A percentile compares a stretch with the other conserved stretches of the same genome.
Evolutionary conservation across 352 stramenopile genomes (phyloP).

Genomic region (Phytophthora kernoviae): DNA sequence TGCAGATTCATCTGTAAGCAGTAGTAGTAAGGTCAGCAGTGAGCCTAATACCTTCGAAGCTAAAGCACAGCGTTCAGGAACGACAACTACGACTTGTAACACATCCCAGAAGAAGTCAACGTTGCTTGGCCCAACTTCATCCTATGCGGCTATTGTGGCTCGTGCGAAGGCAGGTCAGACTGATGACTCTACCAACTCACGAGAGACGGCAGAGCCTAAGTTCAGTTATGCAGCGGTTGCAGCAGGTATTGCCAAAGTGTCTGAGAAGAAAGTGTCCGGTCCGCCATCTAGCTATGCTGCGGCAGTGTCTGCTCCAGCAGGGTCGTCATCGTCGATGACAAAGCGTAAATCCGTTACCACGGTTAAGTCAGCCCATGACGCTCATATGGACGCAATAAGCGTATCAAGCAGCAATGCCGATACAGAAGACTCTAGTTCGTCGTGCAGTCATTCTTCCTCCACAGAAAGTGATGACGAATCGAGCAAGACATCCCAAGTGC

Average conservation of each 20-base stretch:
- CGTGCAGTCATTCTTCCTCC: constrained; percentile 49
- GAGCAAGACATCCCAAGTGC: constrained; percentile 5
- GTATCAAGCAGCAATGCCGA: constrained; percentile 83
- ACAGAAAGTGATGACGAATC: constrained; percentile 66
- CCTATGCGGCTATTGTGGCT: constrained; percentile 66
- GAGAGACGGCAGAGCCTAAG: constrained; percentile 27
- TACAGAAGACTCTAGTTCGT: constrained; percentile 76
- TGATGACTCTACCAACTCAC: constrained; percentile 8
- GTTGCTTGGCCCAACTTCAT: constrained; percentile 38
- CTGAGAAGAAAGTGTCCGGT: constrained; percentile 21
- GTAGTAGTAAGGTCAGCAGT: constrained; percentile 19
- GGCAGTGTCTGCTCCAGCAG: constrained; percentile 49
- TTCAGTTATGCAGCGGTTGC: constrained; percentile 81
- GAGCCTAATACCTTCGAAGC: constrained; percentile 11
- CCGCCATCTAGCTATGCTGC: constrained; percentile 71
- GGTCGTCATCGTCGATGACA: constrained; percentile 12
- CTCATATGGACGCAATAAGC: constrained; percentile 57
- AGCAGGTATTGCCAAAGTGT: constrained; percentile 62
- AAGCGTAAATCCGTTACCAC: constrained; percentile 21
- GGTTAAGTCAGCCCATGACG: constrained; percentile 5
- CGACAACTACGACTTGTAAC: constrained; percentile 2
- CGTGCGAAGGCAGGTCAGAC: constrained; percentile 27
- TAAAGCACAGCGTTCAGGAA: constrained; percentile 6
- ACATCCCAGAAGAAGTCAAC: constrained; percentile 22
- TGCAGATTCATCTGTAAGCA: constrained; percentile 2